Base-by-base conservation (phyloP, 1,139 yeast genomes). In the Saccharomycopsis hybrid region DNA sequence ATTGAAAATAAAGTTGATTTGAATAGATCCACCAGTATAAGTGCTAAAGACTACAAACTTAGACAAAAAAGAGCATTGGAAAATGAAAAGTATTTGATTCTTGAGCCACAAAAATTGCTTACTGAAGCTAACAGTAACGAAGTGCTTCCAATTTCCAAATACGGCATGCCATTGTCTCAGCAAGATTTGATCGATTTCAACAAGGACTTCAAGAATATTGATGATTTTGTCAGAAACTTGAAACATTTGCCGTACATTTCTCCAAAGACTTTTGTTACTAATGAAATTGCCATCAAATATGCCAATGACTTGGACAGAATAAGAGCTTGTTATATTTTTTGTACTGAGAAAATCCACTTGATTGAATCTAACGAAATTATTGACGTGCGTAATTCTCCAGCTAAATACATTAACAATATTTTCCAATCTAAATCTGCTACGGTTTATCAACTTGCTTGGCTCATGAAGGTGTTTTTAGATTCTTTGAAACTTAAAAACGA, bases 1-100 rank as follows among this genome's bases (percentile, higher is more conserved):
- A 69, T 77, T 39, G 76, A 75, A 41, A 70, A 70, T 11, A 74
- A 76, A 49, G 68, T 76, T 5, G 90, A 85, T 51, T 68, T 90
- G 48, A 80, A 85, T 61, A 74, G 97, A 58, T 80, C 90, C 59
- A 84, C 83, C 57, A 78, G 96, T 0, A 68, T 89, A 44, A 77
- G 86, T 1, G 71, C 81, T 3, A 77, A 74, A 50, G 96, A 89
- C 57, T 80, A 84, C 52, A 82, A 80, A 53, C 70, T 74, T 11
- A 73, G 97, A 56, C 81, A 85, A 43, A 77, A 76, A 61, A 69
- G 88, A 55, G 84, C 80, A 3, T 76, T 82, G n/a, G 80, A 82
- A 55, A 76, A 78, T 50, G 86, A 84, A 54, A 80, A 84, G 1
- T 73, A 77, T 33, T 63, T 82, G 39, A 77, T 85, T 30, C 69